Evolutionary conservation across 768 basidiomycete genomes (phyloP).

Genomic region (Leucocoprinus leucothites): DNA sequence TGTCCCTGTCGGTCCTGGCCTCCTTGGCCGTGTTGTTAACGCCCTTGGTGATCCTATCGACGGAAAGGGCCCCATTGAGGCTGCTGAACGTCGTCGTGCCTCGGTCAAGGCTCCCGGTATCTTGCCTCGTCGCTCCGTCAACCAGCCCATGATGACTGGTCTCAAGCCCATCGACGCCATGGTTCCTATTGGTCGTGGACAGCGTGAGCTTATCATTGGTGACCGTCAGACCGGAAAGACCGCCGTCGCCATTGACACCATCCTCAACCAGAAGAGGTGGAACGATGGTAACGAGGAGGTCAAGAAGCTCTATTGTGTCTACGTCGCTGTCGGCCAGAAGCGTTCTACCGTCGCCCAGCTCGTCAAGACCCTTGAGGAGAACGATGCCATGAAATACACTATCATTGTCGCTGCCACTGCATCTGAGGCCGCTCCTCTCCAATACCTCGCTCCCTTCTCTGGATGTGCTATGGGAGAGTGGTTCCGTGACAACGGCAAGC

Average conservation of each 20-base stretch:
- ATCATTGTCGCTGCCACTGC: slow-evolving; percentile 99
- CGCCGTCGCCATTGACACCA: slow-evolving; percentile 99
- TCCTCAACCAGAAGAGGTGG: slow-evolving; percentile 99
- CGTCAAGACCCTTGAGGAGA: slow-evolving; percentile 99
- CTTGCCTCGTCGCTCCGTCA: slow-evolving; percentile 97
- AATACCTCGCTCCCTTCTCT: slow-evolving; percentile 99
- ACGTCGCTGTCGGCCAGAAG: slow-evolving; percentile 99
- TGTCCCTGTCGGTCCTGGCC: slow-evolving; percentile 95
- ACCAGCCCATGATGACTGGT: slow-evolving; percentile 99
- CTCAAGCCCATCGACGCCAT: slow-evolving; percentile 99
- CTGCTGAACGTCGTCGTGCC: slow-evolving; percentile 92
- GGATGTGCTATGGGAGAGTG: slow-evolving; percentile 99
- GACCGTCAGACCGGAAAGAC: slow-evolving; percentile 99
- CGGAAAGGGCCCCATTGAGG: slow-evolving; percentile 96
- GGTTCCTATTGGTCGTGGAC: slow-evolving; percentile 99
- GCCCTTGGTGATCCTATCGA: slow-evolving; percentile 99
- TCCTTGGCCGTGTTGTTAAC: slow-evolving; percentile 99
- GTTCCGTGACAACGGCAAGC: slow-evolving; percentile 99
- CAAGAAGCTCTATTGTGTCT: slow-evolving; percentile 99
- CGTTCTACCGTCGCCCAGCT: slow-evolving; percentile 99
- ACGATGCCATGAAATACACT: slow-evolving; percentile 99
- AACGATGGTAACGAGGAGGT: slow-evolving; percentile 96
- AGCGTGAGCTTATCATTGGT: slow-evolving; percentile 99
- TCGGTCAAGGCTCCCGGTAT: slow-evolving; percentile 99
- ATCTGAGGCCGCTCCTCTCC: slow-evolving; percentile 97